These are phyloP conservation scores for Fusarium proliferatum DNA, from an alignment of 2,329 filamentous ascomycete genomes.

Conservation along the genomic window DNA sequence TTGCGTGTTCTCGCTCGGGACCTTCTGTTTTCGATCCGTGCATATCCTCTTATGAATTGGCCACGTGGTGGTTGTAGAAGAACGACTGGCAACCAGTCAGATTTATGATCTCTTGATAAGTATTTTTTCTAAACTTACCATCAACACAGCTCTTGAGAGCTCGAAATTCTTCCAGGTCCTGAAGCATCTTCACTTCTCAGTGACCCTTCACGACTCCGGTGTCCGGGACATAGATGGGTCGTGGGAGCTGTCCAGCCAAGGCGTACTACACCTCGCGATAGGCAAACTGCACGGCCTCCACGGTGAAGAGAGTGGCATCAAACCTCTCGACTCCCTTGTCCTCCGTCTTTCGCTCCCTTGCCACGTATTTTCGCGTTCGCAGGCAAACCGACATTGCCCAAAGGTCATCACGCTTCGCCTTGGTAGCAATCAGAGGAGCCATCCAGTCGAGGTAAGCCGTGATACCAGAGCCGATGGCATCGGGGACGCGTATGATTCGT, in stretches of 20 bases:
- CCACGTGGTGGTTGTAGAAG: not conserved
- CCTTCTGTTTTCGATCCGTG: not conserved
- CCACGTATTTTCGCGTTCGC: slow-evolving; percentile 44
- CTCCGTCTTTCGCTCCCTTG: slow-evolving; percentile 14
- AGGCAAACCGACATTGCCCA: slow-evolving; percentile 48
- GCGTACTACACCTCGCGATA: slow-evolving; percentile 46
- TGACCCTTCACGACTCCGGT: slow-evolving; percentile 20
- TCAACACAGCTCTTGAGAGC: not conserved
- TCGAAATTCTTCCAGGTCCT: not conserved
- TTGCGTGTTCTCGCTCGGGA: not conserved
- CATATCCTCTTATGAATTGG: not conserved
- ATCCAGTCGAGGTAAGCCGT: slow-evolving; percentile 50
- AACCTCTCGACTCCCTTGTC: slow-evolving; percentile 36
- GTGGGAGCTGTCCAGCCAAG: slow-evolving; percentile 46
- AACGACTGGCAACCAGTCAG: slow-evolving; percentile 4
- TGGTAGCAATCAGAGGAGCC: slow-evolving; percentile 36
- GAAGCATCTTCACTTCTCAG: not conserved
- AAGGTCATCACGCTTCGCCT: slow-evolving; percentile 43
- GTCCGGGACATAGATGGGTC: slow-evolving; percentile 44
- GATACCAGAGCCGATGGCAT: slow-evolving; percentile 30
- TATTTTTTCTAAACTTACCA: slow-evolving; percentile 1
- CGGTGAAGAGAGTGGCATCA: slow-evolving; percentile 43
- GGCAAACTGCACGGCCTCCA: slow-evolving; percentile 46
- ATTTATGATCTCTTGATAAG: not conserved
- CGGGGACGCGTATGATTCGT: slow-evolving; percentile 42